Evolutionary conservation across 1,284 basidiomycete species (phyloP), one percentile per base, ranked within the genome.

Genomic region (Hemileia vastatrix): DNA sequence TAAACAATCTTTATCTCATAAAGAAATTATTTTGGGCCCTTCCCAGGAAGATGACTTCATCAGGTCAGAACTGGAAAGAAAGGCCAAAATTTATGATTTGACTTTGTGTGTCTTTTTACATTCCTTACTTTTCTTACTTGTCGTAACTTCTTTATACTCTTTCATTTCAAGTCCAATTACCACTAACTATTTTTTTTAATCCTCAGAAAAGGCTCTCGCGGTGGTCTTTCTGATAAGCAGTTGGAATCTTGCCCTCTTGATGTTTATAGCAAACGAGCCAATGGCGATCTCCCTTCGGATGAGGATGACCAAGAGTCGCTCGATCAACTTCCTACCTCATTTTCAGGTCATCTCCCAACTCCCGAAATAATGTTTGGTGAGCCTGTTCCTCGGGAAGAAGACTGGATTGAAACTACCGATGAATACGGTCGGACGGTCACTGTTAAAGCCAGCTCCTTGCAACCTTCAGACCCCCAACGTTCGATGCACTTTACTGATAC

Each of bases 401-500:
- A 60, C 4, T 60, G 58, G 58, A 54, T 60, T 11, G 58, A 60
- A 33, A 48, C 23, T 15, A 52, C 44, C 18, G 58, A 60, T 44
- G 58, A 60, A 13, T 60, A 53, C 32, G 58, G 58, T 23, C 36
- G 58, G 32, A 49, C 49, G 2, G 36, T 21, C 23, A 19, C 54
- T 1, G 27, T 60, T n/a, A 33, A 40, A 15, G 27, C 43, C 13
- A 19, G 24, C 6, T 6, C 44, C 19, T 13, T 60, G 6, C 36
- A 45, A 5, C 19, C 15, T 2, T 2, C 32, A 5, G 58, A 60
- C 21, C 58, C 58, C 4, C 58, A 60, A 54, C 50, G 44, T 3
- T 43, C 58, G 8, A 44, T 60, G 51, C 31, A 48, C 8, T 60
- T 60, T 18, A 24, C 27, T 13, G 36, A 54, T 15, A 60, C 58